phyloP scores from a whole-genome alignment of 768 basidiomycete species.

The Termitomyces sp. region DNA sequence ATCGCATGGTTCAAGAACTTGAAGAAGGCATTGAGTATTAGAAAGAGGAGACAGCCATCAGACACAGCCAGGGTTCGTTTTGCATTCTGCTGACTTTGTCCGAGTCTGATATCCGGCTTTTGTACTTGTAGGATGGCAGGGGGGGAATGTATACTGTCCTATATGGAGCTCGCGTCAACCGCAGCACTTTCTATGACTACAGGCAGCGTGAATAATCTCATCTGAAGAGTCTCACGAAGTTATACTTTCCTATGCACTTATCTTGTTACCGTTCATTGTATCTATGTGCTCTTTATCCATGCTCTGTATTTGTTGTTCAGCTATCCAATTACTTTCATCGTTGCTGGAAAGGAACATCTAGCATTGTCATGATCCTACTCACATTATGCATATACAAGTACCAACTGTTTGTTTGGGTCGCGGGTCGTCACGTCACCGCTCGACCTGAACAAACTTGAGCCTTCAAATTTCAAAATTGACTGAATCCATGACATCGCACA shows the following conservation, averaged over 20 bases:
- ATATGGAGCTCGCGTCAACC: background rate
- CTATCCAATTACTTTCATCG: background rate
- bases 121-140: background rate
- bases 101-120: background rate
- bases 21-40: background rate
- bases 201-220: background rate
- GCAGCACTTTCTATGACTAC: background rate
- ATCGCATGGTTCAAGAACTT: background rate
- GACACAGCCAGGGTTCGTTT: background rate
- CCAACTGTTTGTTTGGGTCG: too few relatives aligned
- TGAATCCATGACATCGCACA: too few relatives aligned
- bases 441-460: too few relatives aligned
- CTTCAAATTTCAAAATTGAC: too few relatives aligned
- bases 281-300: background rate
- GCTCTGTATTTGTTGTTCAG: background rate
- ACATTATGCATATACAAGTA: too few relatives aligned
- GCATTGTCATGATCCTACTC: too few relatives aligned
- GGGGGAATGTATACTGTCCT: background rate
- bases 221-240: background rate
- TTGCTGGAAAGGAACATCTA: background rate
- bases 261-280: background rate
- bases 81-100: background rate
- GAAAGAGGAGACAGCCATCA: background rate
- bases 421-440: too few relatives aligned
- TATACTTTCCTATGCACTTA: background rate